Evolutionary conservation across 257 asterid genomes (phyloP).

Genomic region (Solanum arcanum): DNA sequence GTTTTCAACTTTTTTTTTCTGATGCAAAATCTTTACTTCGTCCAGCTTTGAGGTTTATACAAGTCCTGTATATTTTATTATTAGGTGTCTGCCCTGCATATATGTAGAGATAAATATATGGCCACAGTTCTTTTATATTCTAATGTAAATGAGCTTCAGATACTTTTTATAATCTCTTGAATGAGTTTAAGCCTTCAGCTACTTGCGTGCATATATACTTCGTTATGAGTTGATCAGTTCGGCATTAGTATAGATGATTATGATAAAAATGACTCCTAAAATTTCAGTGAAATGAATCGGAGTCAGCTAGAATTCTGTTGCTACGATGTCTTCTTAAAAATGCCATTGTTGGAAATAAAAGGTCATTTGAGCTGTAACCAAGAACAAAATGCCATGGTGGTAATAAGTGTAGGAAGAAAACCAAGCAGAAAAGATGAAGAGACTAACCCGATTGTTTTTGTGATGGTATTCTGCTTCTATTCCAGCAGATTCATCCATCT

Average conservation of each 20-base stretch:
- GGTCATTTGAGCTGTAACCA: neutral
- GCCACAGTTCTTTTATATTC: neutral
- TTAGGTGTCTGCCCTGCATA: neutral
- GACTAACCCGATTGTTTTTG: constrained; percentile 73
- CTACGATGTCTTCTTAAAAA: neutral
- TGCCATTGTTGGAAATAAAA: neutral
- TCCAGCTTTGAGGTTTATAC: neutral
- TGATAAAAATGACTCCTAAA: neutral
- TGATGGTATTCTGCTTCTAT: constrained; percentile 96
- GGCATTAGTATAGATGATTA: neutral
- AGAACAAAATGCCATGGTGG: neutral
- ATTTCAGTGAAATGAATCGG: neutral
- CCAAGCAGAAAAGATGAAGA: neutral
- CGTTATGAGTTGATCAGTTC: neutral
- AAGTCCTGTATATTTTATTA: neutral
- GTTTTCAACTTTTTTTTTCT: neutral
- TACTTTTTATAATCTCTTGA: neutral
- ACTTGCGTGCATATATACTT: neutral
- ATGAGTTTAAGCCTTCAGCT: neutral
- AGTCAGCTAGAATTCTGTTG: neutral
- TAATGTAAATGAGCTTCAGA: neutral
- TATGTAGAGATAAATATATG: neutral
- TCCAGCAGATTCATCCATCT: constrained; percentile 97
- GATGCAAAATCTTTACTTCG: neutral
- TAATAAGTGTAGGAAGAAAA: neutral